These are phyloP conservation scores for Evansstolkia leycettana DNA, from an alignment of 495 filamentous ascomycete genomes.

Conservation along the genomic window DNA sequence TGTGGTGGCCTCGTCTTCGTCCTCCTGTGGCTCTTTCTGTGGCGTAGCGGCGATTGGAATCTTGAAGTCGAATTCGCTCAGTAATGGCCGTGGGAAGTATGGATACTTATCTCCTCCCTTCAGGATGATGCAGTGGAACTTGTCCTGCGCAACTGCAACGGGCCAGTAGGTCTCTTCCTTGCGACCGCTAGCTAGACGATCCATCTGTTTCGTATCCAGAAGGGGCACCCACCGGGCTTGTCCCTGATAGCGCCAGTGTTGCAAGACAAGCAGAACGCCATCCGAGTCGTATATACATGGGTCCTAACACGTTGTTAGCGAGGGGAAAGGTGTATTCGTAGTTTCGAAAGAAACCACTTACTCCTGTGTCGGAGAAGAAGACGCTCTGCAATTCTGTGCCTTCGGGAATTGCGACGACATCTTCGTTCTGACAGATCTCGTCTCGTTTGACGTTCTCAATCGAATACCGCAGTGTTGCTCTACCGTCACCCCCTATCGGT, in stretches of 20 bases:
- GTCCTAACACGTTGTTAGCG: constrained; percentile 41
- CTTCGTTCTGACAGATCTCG: constrained; percentile 83
- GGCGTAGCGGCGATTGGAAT: constrained; percentile 57
- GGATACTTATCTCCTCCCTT: constrained; percentile 90
- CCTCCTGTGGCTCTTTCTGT: constrained; percentile 22
- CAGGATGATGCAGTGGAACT: constrained; percentile 97
- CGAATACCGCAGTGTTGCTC: constrained; percentile 59
- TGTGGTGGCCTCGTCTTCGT: constrained; percentile 23
- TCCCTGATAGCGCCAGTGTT: constrained; percentile 79
- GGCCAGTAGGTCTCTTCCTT: constrained; percentile 93
- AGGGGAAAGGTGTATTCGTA: constrained; percentile 1
- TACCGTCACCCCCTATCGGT: constrained; percentile 65
- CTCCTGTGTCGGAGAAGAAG: constrained; percentile 83
- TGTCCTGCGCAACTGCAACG: constrained; percentile 79
- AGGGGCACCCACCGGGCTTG: constrained; percentile 87
- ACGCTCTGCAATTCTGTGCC: constrained; percentile 61
- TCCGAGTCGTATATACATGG: constrained; percentile 89
- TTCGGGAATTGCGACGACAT: constrained; percentile 71
- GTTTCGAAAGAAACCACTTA: constrained; percentile 28
- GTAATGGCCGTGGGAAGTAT: constrained; percentile 85
- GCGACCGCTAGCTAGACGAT: constrained; percentile 66
- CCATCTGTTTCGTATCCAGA: constrained; percentile 73
- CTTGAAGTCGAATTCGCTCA: constrained; percentile 87
- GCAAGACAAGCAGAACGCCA: constrained; percentile 71
- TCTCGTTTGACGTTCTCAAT: constrained; percentile 91